These are phyloP conservation scores for Cladosporium sp. DNA, from an alignment of 2,329 filamentous ascomycete genomes.

Conservation along the genomic window DNA sequence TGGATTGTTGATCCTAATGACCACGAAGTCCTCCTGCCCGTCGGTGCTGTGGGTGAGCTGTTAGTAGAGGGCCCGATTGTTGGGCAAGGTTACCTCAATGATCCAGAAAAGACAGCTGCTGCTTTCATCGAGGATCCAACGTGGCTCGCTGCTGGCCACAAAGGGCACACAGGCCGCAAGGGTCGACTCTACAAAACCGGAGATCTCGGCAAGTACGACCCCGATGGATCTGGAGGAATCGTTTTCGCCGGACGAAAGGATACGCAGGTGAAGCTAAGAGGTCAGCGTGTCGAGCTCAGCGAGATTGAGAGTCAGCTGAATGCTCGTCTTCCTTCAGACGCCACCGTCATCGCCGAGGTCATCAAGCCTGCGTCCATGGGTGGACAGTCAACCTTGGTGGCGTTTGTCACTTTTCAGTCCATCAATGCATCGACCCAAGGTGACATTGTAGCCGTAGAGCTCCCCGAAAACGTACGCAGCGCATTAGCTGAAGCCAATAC, in stretches of 20 bases:
- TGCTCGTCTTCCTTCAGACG: slow-evolving; percentile 2
- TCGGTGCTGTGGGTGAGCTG: slow-evolving; percentile 44
- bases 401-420: slow-evolving; percentile 12
- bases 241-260: slow-evolving; percentile 50
- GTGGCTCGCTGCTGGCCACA: slow-evolving; percentile 17
- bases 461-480: slow-evolving; percentile 4
- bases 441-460: slow-evolving; percentile 5
- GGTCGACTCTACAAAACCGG: slow-evolving; percentile 55
- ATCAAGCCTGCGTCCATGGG: slow-evolving; percentile 7
- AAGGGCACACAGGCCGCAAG: slow-evolving; percentile 27
- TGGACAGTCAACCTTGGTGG: slow-evolving; percentile 13
- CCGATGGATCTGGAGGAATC: slow-evolving; percentile 42
- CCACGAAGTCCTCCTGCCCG: slow-evolving; percentile 28
- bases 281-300: slow-evolving; percentile 57
- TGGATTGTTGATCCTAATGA: slow-evolving; percentile 30
- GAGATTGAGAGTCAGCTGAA: slow-evolving; percentile 38
- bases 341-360: slow-evolving; percentile 5
- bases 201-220: slow-evolving; percentile 51
- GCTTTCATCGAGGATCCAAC: slow-evolving; percentile 28
- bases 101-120: slow-evolving; percentile 24
- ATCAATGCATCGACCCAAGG: neutral
- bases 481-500: slow-evolving; percentile 3
- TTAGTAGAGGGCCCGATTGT: slow-evolving; percentile 42
- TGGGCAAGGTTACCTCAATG: slow-evolving; percentile 38
- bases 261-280: slow-evolving; percentile 61